Conservation (phyloP, 2,329 filamentous ascomycete species). For the Byssoonygena ceratinophila region DNA sequence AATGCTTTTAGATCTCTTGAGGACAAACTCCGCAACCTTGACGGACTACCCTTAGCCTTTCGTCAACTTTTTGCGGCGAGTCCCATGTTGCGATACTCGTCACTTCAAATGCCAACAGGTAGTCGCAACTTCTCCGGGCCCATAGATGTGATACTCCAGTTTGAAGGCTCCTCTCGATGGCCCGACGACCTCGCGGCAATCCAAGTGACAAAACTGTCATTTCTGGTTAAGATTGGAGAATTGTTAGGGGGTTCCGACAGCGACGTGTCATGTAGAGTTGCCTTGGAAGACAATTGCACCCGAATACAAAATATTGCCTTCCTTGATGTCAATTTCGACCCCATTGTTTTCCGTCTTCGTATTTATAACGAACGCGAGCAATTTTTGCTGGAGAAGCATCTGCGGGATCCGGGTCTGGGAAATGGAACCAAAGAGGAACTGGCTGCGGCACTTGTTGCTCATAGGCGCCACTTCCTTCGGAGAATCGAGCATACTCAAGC, state of each 20-base stretch:
- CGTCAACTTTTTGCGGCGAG: constrained; percentile 67
- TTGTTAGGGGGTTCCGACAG: constrained; percentile 55
- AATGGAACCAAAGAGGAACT: constrained; percentile 57
- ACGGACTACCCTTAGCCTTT: constrained; percentile 77
- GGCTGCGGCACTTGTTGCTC: constrained; percentile 56
- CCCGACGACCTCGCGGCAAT: constrained; percentile 85
- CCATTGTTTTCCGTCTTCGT: constrained; percentile 68
- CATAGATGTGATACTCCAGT: constrained; percentile 74
- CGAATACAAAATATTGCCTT: constrained; percentile 67
- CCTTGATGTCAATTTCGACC: constrained; percentile 63
- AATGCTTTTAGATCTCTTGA: constrained; percentile 64
- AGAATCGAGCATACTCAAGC: constrained; percentile 71
- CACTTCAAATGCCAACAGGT: constrained; percentile 25
- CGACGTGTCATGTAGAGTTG: constrained; percentile 57
- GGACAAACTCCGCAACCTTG: constrained; percentile 62
- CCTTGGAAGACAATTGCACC: constrained; percentile 63
- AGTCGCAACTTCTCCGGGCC: constrained; percentile 33
- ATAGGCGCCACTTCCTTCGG: constrained; percentile 61
- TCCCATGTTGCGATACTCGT: constrained; percentile 63
- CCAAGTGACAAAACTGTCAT: constrained; percentile 86
- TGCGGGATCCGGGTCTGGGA: constrained; percentile 61
- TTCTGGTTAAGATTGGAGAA: constrained; percentile 62
- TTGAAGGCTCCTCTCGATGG: constrained; percentile 89
- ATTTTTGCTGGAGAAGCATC: constrained; percentile 63
- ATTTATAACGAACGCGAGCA: constrained; percentile 85